phyloP scores from a whole-genome alignment of 495 filamentous ascomycete species.

The Podospora fimiseda region DNA sequence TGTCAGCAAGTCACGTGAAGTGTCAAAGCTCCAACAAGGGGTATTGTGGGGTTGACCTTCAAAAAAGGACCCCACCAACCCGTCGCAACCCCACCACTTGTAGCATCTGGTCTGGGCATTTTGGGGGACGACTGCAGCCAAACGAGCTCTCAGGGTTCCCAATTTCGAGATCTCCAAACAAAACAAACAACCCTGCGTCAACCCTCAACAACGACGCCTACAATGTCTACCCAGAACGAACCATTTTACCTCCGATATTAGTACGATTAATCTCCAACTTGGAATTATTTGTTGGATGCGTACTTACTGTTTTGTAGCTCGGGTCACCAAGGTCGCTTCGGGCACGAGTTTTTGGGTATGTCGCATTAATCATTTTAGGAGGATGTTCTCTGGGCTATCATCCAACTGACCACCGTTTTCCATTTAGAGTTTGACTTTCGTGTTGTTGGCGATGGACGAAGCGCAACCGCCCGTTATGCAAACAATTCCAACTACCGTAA shows the following conservation, averaged over 20 bases:
- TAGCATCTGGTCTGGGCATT: too few species aligned
- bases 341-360: constrained; percentile 95
- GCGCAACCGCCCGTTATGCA: constrained; percentile 90
- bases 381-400: not conserved
- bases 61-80: too few species aligned
- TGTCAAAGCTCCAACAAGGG: not conserved
- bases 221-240: not conserved
- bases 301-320: constrained; percentile 56
- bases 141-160: constrained; percentile 16
- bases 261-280: constrained; percentile 14
- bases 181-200: too few species aligned
- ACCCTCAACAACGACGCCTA: too few species aligned
- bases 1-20: not conserved
- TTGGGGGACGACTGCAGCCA: not conserved
- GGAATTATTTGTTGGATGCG: not conserved
- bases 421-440: constrained; percentile 90
- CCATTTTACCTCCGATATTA: too few species aligned
- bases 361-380: constrained; percentile 6
- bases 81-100: too few species aligned
- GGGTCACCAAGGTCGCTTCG: constrained; percentile 94
- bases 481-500: constrained; percentile 99
- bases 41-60: constrained; percentile 16
- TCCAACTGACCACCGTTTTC: constrained; percentile 4
- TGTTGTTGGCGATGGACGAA: constrained; percentile 86
- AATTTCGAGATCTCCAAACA: constrained; percentile 10